Conservation (phyloP, 495 filamentous ascomycete genomes). For the Neurospora sp. region DNA sequence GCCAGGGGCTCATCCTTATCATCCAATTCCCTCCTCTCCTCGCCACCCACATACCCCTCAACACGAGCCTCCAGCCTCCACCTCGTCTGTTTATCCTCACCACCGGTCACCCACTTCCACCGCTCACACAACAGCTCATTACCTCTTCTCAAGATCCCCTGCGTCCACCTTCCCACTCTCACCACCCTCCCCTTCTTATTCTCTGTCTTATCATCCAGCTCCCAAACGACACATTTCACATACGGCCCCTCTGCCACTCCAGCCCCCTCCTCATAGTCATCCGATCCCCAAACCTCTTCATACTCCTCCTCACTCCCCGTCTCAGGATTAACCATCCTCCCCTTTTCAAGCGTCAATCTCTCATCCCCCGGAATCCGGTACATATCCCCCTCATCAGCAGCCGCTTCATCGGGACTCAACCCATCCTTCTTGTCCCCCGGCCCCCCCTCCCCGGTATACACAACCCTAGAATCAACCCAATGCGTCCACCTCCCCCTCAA, state of each 20-base stretch:
- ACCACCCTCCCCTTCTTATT: constrained; percentile 19
- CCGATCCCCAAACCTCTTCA: constrained; percentile 44
- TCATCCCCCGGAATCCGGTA: constrained; percentile 25
- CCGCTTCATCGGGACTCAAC: constrained; percentile 12
- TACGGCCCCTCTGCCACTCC: constrained; percentile 18
- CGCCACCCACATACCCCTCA: constrained; percentile 12
- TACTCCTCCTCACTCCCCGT: constrained; percentile 34
- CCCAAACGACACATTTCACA: constrained; percentile 31
- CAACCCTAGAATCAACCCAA: constrained; percentile 39
- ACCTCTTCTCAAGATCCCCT: constrained; percentile 8
- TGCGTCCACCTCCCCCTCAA: constrained; percentile 32
- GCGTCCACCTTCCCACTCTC: constrained; percentile 35
- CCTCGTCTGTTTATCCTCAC: constrained; percentile 5
- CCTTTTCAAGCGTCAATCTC: constrained; percentile 35
- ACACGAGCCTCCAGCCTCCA: constrained; percentile 6
- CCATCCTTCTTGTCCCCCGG: no score
- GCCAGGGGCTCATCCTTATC: background rate
- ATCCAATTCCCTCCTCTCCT: background rate
- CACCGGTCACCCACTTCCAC: constrained; percentile 11
- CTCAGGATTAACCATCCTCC: constrained; percentile 37
- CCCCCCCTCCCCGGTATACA: no score
- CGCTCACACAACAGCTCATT: constrained; percentile 4
- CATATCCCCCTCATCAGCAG: constrained; percentile 43
- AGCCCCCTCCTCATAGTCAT: constrained; percentile 36
- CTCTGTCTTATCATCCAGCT: constrained; percentile 22